These are phyloP conservation scores for Epichloe festucae DNA, from an alignment of 2,329 filamentous ascomycete genomes.

Conservation along the genomic window DNA sequence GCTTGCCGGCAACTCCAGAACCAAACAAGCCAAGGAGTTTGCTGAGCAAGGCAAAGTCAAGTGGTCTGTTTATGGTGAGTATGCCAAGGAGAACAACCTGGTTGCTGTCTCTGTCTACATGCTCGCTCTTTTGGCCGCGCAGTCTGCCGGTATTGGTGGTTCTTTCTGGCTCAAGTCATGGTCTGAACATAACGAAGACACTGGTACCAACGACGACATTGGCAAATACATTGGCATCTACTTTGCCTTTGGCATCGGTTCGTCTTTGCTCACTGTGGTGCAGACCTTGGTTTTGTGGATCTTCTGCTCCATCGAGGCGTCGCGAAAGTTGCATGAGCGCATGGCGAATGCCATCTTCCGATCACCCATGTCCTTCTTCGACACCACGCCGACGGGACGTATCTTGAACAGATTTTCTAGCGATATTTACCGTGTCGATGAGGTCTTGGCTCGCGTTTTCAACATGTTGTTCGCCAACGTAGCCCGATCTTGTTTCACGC, in stretches of 20 bases:
- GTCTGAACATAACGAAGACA: slow-evolving; percentile 64
- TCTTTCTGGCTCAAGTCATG: slow-evolving; percentile 91
- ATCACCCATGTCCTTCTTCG: slow-evolving; percentile 97
- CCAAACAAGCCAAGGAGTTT: slow-evolving; percentile 76
- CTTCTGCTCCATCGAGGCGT: slow-evolving; percentile 98
- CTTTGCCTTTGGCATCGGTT: slow-evolving; percentile 84
- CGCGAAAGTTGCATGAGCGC: slow-evolving; percentile 86
- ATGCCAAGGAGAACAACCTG: slow-evolving; percentile 88
- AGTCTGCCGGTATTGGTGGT: slow-evolving; percentile 70
- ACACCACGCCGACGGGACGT: slow-evolving; percentile 89
- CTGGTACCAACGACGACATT: slow-evolving; percentile 58
- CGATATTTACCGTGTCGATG: slow-evolving; percentile 73
- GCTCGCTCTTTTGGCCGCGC: slow-evolving; percentile 61
- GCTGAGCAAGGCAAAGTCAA: slow-evolving; percentile 95
- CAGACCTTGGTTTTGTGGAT: slow-evolving; percentile 97
- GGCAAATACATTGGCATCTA: slow-evolving; percentile 92
- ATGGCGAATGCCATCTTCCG: slow-evolving; percentile 98
- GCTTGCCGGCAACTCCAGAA: slow-evolving; percentile 56
- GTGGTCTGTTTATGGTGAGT: slow-evolving; percentile 84
- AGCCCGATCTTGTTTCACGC: slow-evolving; percentile 66
- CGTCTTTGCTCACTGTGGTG: slow-evolving; percentile 70
- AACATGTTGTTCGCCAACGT: slow-evolving; percentile 86
- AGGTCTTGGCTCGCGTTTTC: slow-evolving; percentile 90
- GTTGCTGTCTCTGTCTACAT: slow-evolving; percentile 73
- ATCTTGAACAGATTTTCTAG: slow-evolving; percentile 93